phyloP scores from a whole-genome alignment of 495 filamentous ascomycete species.

The Neurospora sp. region DNA sequence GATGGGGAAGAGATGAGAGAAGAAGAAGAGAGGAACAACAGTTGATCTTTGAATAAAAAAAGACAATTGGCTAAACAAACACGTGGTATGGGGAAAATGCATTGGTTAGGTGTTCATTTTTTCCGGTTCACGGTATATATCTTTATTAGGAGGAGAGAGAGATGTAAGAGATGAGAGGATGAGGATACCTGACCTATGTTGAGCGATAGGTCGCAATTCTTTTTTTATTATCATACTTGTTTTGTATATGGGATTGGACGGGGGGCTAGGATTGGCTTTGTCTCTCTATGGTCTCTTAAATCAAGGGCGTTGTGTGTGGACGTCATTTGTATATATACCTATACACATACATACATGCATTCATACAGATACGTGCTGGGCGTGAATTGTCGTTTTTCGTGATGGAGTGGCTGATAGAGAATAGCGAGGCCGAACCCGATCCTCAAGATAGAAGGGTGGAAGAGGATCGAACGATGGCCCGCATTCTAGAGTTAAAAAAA shows the following conservation, averaged over 20 bases:
- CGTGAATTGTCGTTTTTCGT: background rate
- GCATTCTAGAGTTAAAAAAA: too few species aligned
- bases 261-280: background rate
- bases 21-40: background rate
- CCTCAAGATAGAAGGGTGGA: too few species aligned
- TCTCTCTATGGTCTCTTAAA: background rate
- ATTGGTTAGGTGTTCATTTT: background rate
- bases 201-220: background rate
- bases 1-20: background rate
- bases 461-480: too few species aligned
- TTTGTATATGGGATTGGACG: background rate
- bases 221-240: background rate
- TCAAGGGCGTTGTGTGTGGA: background rate
- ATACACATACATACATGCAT: background rate
- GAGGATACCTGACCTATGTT: background rate
- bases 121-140: background rate
- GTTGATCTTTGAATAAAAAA: background rate
- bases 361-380: background rate
- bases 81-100: background rate
- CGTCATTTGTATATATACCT: background rate
- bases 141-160: background rate
- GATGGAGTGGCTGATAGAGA: too few species aligned
- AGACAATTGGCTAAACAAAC: background rate
- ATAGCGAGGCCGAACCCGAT: too few species aligned
- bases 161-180: background rate